phyloP scores from a whole-genome alignment of 768 basidiomycete species.

The Coprinopsis marcescibilis region DNA sequence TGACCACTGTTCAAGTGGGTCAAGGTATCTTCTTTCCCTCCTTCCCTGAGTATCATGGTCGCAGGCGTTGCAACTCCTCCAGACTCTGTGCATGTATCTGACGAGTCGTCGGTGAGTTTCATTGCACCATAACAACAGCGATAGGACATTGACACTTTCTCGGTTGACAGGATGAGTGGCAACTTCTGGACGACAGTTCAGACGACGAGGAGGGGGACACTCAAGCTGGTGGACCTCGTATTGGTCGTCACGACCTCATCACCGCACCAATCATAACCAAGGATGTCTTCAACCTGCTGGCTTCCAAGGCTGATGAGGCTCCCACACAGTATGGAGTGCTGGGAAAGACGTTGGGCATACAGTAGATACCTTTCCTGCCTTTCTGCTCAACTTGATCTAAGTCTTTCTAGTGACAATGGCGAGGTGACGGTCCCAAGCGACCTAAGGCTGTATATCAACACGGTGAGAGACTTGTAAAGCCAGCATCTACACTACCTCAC shows the following conservation, averaged over 20 bases:
- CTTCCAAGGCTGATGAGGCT: constrained; percentile 24
- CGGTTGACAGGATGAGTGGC: constrained; percentile 23
- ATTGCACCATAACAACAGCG: too few species aligned
- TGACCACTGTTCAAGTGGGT: too few species aligned
- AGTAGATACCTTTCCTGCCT: constrained; percentile 29
- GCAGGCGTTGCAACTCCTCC: background rate
- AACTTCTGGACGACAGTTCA: constrained; percentile 24
- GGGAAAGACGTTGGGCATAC: constrained; percentile 39
- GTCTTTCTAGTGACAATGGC: constrained; percentile 27
- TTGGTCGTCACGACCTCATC: constrained; percentile 28
- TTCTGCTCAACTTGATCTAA: background rate
- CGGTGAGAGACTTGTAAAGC: constrained; percentile 36
- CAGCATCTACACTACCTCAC: background rate
- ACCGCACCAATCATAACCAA: constrained; percentile 51
- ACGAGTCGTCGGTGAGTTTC: constrained; percentile 2
- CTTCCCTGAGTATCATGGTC: too few species aligned
- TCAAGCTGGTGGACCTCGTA: constrained; percentile 11
- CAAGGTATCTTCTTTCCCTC: too few species aligned
- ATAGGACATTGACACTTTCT: too few species aligned
- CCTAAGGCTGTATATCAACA: constrained; percentile 60
- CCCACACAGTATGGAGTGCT: constrained; percentile 58
- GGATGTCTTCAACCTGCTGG: constrained; percentile 34
- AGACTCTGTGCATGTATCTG: background rate
- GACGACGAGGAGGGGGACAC: constrained; percentile 13
- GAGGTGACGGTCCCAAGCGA: constrained; percentile 31